phyloP scores from a whole-genome alignment of 139 green algal species.

The Desmodesmus armatus region DNA sequence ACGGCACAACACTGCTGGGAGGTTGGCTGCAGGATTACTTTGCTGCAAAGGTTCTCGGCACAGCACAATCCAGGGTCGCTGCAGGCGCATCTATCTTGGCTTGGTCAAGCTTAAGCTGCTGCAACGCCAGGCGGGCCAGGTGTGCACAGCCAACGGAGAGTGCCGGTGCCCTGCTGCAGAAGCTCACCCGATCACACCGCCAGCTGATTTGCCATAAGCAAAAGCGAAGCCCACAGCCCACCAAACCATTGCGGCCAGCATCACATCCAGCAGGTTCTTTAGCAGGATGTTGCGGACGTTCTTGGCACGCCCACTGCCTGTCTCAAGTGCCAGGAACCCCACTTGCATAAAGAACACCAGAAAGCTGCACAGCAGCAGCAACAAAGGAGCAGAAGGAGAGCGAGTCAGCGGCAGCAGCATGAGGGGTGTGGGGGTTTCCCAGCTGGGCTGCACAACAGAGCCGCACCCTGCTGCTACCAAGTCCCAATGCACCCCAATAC shows the following conservation, averaged over 20 bases:
- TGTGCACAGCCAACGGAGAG: too few relatives aligned
- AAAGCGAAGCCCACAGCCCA: slow-evolving; percentile 82
- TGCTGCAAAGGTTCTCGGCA: too few relatives aligned
- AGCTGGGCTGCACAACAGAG: neutral
- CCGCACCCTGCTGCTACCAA: too few relatives aligned
- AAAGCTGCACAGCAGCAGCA: slow-evolving; percentile 45
- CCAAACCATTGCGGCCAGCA: slow-evolving; percentile 62
- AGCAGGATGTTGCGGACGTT: slow-evolving; percentile 68
- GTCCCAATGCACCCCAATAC: too few relatives aligned
- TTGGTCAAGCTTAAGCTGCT: too few relatives aligned
- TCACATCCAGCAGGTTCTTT: slow-evolving; percentile 63
- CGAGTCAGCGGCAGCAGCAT: neutral
- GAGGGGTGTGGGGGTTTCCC: too few relatives aligned
- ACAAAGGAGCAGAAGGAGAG: neutral
- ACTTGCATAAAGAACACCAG: slow-evolving; percentile 69
- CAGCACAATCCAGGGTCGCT: too few relatives aligned
- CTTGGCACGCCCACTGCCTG: slow-evolving; percentile 57
- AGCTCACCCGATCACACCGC: slow-evolving; percentile 70
- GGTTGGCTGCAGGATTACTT: too few relatives aligned
- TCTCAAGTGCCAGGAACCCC: slow-evolving; percentile 60
- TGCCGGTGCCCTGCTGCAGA: too few relatives aligned
- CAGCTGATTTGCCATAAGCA: slow-evolving; percentile 57
- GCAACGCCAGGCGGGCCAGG: too few relatives aligned
- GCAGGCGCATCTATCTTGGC: too few relatives aligned
- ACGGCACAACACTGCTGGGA: too few relatives aligned